These are phyloP conservation scores for Neopestalotiopsis sp. DNA, from an alignment of 2,329 filamentous ascomycete species.

Conservation along the genomic window DNA sequence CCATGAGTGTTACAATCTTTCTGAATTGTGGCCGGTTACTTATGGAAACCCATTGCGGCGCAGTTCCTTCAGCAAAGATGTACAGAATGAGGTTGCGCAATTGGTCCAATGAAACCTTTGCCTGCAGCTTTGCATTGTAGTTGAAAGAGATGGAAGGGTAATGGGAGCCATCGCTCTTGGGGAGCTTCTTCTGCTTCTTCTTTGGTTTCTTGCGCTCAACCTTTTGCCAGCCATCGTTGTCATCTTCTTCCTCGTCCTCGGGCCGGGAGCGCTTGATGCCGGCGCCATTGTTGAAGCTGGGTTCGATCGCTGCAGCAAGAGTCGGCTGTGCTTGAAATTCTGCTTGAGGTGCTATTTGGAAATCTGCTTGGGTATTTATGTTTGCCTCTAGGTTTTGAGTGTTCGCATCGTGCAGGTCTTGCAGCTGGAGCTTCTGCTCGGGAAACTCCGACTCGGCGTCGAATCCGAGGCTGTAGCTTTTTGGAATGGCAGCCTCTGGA, in stretches of 20 bases:
- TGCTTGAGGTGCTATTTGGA: background rate
- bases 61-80: conserved; percentile 68
- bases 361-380: background rate
- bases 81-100: conserved; percentile 70
- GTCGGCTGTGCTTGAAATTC: background rate
- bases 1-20: conserved; percentile 89
- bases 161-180: conserved; percentile 58
- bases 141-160: conserved; percentile 68
- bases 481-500: conserved; percentile 19
- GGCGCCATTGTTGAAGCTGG: conserved; percentile 26
- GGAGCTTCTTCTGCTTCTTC: conserved; percentile 61
- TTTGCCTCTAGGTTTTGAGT: background rate
- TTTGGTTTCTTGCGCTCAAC: conserved; percentile 51
- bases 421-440: conserved; percentile 1
- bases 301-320: background rate
- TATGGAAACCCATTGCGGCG: conserved; percentile 70
- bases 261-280: conserved; percentile 57
- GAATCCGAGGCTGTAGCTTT: conserved; percentile 9
- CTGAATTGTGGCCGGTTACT: conserved; percentile 67
- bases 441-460: background rate
- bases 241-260: conserved; percentile 47
- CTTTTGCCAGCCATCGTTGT: conserved; percentile 56
- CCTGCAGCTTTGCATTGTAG: conserved; percentile 61
- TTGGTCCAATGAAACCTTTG: conserved; percentile 66
- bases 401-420: background rate